Conservation (phyloP, 2,329 filamentous ascomycete genomes). For the Colletotrichum tofieldiae region DNA sequence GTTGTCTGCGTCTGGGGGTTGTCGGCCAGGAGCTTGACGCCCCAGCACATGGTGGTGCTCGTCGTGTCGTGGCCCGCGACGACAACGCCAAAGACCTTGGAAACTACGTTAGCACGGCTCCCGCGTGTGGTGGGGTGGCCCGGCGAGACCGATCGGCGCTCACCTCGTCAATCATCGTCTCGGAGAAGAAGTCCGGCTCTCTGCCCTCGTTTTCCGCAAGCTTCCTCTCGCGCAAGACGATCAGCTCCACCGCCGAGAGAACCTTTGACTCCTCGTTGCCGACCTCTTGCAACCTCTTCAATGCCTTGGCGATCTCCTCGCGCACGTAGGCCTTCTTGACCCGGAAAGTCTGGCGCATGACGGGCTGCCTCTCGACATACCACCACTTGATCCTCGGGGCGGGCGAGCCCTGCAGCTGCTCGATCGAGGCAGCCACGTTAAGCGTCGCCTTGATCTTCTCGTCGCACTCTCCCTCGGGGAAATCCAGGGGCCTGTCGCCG, state of each 20-base stretch:
- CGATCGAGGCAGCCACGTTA: constrained; percentile 24
- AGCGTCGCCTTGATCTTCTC: constrained; percentile 37
- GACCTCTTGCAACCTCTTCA: constrained; percentile 20
- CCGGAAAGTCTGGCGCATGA: constrained; percentile 2
- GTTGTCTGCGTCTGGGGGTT: constrained; percentile 18
- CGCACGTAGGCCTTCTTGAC: constrained; percentile 22
- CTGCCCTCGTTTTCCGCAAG: constrained; percentile 37
- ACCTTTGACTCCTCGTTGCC: constrained; percentile 33
- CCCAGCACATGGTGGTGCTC: constrained; percentile 50
- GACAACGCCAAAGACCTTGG: constrained; percentile 49
- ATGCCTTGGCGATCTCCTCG: constrained; percentile 33
- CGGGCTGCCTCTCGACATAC: constrained; percentile 15
- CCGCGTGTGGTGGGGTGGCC: no score
- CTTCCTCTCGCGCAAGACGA: constrained; percentile 38
- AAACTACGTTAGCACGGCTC: not conserved
- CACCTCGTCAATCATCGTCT: constrained; percentile 38
- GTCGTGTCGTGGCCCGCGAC: constrained; percentile 52
- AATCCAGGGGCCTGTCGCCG: not conserved
- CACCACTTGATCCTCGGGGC: constrained; percentile 35
- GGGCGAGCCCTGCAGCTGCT: constrained; percentile 26
- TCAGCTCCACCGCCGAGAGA: constrained; percentile 39
- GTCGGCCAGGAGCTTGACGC: constrained; percentile 45
- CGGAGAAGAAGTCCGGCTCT: constrained; percentile 33
- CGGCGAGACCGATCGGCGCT: not conserved
- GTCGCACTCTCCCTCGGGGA: constrained; percentile 24